Conservation (phyloP, 2,329 filamentous ascomycete species). For the Trichoderma guizhouense region DNA sequence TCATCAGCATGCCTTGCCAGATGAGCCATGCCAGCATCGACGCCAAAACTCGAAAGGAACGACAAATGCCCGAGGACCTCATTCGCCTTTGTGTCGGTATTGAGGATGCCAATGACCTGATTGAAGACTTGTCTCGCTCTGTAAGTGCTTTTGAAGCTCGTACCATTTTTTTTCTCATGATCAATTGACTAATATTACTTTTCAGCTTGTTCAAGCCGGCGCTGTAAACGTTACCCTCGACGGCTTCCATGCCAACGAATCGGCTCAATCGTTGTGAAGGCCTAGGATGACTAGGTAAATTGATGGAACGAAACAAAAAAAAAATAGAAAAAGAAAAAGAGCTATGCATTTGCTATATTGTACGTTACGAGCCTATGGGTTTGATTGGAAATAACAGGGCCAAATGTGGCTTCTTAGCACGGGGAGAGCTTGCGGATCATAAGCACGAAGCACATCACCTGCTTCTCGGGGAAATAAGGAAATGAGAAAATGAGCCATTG, state of each 20-base stretch:
- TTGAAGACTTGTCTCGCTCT: conserved; percentile 87
- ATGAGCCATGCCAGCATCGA: conserved; percentile 99
- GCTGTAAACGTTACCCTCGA: conserved; percentile 84
- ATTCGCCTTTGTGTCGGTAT: conserved; percentile 95
- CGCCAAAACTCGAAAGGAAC: conserved; percentile 82
- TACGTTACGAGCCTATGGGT: neutral
- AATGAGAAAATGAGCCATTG: neutral
- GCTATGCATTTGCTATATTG: neutral
- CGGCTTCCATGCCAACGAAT: conserved; percentile 66
- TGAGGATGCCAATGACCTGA: conserved; percentile 85
- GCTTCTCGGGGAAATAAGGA: neutral
- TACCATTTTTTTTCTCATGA: neutral
- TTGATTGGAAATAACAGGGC: neutral
- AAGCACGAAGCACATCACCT: conserved; percentile 22
- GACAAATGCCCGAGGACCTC: conserved; percentile 93
- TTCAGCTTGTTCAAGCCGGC: conserved; percentile 84
- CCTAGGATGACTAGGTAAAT: neutral
- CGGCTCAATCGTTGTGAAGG: conserved; percentile 29
- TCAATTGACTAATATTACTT: conserved; percentile 23
- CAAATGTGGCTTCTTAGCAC: neutral
- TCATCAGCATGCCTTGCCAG: conserved; percentile 99
- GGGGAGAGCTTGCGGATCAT: neutral
- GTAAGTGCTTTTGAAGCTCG: conserved; percentile 56
- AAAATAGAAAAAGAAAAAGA: neutral
- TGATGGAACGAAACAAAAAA: neutral